Base-by-base conservation (phyloP, 768 basidiomycete species). In the Podaxis rugospora region DNA sequence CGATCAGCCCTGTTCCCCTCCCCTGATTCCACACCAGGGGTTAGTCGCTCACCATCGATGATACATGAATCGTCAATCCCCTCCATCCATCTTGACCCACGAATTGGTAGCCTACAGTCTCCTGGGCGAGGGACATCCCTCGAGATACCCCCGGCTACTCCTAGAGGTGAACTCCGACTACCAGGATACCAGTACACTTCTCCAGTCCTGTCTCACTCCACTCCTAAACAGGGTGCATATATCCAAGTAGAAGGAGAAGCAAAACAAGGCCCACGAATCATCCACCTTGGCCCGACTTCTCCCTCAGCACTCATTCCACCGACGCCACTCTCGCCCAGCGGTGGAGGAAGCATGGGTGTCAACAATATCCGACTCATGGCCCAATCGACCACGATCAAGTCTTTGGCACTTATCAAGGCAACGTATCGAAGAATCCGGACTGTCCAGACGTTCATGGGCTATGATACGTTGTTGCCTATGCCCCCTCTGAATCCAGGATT, bases 401-500 rank as follows among this genome's bases (percentile, higher is more conserved):
- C 84, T 1, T 52, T 76, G 4, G 67, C 75, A 18, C 80, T 91
- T 1, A 74, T 83, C n/a, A 76, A 74, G 37, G 78, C 74, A 37
- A 89, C 88, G 13, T 88, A 87, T 66, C 76, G 76, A 36, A 75
- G 87, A 28, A 82, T 91, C 25, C 76, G 89, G 18, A 69, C 80
- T 2, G 85, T 88, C 23, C 89, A 90, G 71, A 75, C 74, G 11
- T 79, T 76, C 55, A 79, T 89, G 78, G 88, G 89, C 1, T 90
- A 89, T 69, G 76, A 80, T 14, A 69, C 74, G 3, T 70, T 89
- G 28, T 72, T 90, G 6, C 85, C 86, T 10, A 63, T 82, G 49
- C 78, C 78, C 7, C 63, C 66, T 32, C 69, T 63, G 32, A 39
- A 60, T 1, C 25, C 44, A 9, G 42, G 51, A 14, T 27, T 50